Evolutionary conservation across 345 rosid species (phyloP).

Genomic region (Eucalyptus marginata): DNA sequence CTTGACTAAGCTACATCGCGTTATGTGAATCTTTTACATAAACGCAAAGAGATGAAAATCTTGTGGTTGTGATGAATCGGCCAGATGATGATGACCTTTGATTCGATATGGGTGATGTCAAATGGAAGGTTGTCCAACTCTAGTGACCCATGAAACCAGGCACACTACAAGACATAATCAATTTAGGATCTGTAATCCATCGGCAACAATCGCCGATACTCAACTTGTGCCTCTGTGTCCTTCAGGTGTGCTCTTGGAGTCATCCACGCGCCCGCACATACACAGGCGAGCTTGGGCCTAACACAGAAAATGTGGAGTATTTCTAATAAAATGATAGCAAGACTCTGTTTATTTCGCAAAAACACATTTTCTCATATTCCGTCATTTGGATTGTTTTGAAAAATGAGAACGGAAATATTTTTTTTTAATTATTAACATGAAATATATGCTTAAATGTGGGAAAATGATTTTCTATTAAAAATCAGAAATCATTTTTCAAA

Average conservation of each 20-base stretch:
- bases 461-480: too few relatives aligned
- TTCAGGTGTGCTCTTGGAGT: neutral
- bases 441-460: too few relatives aligned
- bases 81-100: neutral
- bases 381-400: neutral
- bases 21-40: neutral
- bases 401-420: too few relatives aligned
- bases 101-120: neutral
- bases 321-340: neutral
- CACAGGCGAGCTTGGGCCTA: neutral
- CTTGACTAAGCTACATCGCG: neutral
- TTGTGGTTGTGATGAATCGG: neutral
- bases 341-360: rapidly evolving
- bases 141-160: neutral
- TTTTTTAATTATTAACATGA: rapidly evolving
- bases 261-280: rapidly evolving
- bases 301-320: rapidly evolving
- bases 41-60: neutral
- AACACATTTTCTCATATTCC: too few relatives aligned
- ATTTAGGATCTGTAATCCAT: neutral
- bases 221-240: neutral
- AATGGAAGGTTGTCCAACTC: neutral
- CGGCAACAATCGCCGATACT: rapidly evolving
- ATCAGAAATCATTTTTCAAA: rapidly evolving
- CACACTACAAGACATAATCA: neutral